Conservation (phyloP, 2,329 filamentous ascomycete species). For the Curvularia hawaiiensis region DNA sequence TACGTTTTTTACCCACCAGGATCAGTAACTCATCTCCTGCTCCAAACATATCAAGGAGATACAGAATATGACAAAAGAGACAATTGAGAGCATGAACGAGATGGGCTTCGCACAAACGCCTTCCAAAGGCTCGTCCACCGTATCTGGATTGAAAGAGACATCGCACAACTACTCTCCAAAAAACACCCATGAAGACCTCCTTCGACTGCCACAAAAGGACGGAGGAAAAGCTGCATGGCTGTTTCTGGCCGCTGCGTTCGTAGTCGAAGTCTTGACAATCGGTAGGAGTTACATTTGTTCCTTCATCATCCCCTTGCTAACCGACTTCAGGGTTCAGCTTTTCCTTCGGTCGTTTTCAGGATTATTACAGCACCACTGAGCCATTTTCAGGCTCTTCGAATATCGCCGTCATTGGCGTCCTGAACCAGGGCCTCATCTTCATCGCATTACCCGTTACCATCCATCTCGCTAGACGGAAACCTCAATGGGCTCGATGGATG, state of each 20-base stretch:
- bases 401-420: constrained; percentile 64
- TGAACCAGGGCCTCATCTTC: background rate
- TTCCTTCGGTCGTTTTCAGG: constrained; percentile 72
- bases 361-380: constrained; percentile 66
- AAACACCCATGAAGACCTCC: background rate
- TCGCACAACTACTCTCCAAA: no score
- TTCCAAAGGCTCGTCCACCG: no score
- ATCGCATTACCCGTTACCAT: constrained; percentile 14
- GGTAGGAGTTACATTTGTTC: constrained; percentile 11
- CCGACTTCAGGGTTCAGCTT: constrained; percentile 64
- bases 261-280: constrained; percentile 59
- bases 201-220: constrained; percentile 3
- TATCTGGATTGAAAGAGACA: no score
- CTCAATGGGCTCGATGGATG: constrained; percentile 27
- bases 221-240: constrained; percentile 29
- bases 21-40: no score
- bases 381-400: constrained; percentile 60
- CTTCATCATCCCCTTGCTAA: background rate
- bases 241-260: constrained; percentile 45
- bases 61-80: no score
- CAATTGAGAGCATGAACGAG: no score
- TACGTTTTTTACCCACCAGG: no score
- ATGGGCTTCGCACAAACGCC: no score
- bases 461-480: constrained; percentile 16
- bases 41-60: no score